These are phyloP conservation scores for Rhodotorula sp. DNA, from an alignment of 1,284 basidiomycete genomes.

Conservation along the genomic window DNA sequence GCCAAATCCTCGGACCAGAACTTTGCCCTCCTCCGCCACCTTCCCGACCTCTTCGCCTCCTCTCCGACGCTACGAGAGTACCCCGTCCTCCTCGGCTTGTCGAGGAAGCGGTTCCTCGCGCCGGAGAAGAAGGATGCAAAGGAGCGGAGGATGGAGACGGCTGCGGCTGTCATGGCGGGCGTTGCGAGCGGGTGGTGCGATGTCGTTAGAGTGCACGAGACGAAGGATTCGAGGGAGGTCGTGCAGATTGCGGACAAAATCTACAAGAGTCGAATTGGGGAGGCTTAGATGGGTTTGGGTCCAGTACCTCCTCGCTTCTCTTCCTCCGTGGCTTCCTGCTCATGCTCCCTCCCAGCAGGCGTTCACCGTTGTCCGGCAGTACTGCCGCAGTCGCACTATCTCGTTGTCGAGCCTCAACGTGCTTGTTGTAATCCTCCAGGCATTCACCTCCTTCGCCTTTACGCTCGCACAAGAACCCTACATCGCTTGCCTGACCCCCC, in stretches of 20 bases:
- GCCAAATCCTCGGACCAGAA: constrained; percentile 82
- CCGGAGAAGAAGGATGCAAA: constrained; percentile 59
- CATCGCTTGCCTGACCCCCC: too few relatives aligned
- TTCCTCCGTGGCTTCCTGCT: background rate
- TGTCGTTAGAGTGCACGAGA: constrained; percentile 82
- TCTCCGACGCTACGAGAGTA: constrained; percentile 57
- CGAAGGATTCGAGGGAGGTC: constrained; percentile 64
- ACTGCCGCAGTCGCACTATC: background rate
- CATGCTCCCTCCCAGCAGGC: too few relatives aligned
- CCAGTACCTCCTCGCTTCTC: background rate
- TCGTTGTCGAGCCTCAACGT: constrained; percentile 8
- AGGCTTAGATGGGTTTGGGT: background rate
- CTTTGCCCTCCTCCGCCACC: constrained; percentile 63
- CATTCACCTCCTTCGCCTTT: background rate
- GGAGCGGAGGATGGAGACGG: constrained; percentile 76
- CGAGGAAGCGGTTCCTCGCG: constrained; percentile 80
- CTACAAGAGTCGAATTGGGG: background rate
- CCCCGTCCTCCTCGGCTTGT: constrained; percentile 73
- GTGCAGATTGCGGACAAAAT: constrained; percentile 54
- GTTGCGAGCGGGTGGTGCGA: constrained; percentile 66
- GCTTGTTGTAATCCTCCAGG: constrained; percentile 1
- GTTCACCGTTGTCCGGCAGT: background rate
- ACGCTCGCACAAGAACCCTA: background rate
- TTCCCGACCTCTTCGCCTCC: constrained; percentile 53
- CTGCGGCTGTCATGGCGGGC: constrained; percentile 71